These are phyloP conservation scores for Salix purpurea DNA, from an alignment of 345 rosid species.

Conservation along the genomic window DNA sequence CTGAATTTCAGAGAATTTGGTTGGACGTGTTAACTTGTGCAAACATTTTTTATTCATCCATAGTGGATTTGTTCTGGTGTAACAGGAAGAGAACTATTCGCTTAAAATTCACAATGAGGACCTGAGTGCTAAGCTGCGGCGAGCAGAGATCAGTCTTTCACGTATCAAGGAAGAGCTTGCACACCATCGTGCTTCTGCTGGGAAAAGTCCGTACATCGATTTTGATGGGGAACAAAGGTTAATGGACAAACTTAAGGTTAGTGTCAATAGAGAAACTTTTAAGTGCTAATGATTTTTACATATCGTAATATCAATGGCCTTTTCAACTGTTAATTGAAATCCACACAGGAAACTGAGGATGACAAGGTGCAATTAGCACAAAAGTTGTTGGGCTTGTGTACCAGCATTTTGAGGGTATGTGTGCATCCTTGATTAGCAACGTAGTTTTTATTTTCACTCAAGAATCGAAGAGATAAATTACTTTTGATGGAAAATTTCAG, in stretches of 20 bases:
- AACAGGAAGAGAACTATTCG: conserved; percentile 84
- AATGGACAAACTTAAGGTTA: conserved; percentile 54
- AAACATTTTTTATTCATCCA: neutral
- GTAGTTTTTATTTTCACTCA: neutral
- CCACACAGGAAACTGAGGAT: conserved; percentile 59
- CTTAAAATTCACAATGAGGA: conserved; percentile 76
- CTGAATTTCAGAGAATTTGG: neutral
- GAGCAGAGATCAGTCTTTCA: conserved; percentile 48
- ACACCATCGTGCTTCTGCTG: conserved; percentile 57
- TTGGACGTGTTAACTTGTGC: neutral
- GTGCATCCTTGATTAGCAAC: neutral
- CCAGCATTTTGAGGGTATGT: conserved; percentile 64
- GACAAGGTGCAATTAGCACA: conserved; percentile 63
- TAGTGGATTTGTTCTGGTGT: conserved; percentile 4
- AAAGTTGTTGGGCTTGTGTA: conserved; percentile 59
- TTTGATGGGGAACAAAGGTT: conserved; percentile 54
- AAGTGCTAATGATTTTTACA: neutral
- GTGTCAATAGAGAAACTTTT: neutral
- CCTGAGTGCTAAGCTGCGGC: conserved; percentile 53
- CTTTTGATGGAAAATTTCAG: conserved; percentile 29
- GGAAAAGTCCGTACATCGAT: conserved; percentile 43
- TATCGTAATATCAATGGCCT: neutral
- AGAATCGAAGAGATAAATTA: neutral
- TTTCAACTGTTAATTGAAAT: conserved; percentile 4
- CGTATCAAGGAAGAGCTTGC: conserved; percentile 82